Evolutionary conservation across 768 basidiomycete genomes (phyloP), one percentile per base, ranked within the genome.

Genomic region (Suillus spraguei): DNA sequence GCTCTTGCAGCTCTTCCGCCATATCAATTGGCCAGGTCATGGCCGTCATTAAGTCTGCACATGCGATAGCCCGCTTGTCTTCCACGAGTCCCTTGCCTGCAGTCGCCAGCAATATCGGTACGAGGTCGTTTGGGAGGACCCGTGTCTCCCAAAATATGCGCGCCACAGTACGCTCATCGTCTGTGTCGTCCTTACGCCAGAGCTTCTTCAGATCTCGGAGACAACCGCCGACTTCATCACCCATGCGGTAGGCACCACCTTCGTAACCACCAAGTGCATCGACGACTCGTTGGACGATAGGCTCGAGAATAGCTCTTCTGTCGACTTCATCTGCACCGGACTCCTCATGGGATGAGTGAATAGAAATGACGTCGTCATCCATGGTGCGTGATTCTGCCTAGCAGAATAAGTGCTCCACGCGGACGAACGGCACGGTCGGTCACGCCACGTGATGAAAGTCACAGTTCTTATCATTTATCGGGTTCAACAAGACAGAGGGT

Each of bases 1-100:
- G 86, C 71, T 99, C 97, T 69, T 91, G 92, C 66, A 99, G 81
- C 76, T 99, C 97, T 70, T 94, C 92, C 0, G 94, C 92, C 66
- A 99, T 81, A 75, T 99, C 94, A 60, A 99, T 97, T 0, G 97
- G 97, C 97, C 97, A 99, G 1, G 97, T 99, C 92, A 99, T 93
- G 0, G 96, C 95, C 0, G 94, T 92, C 73, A 99, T 89, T 28
- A 99, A 80, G 72, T 99, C 97, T 9, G 88, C 89, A 66, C 89
- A 91, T 0, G 89, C 86, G 33, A 97, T 84, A 0, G 93, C 94
- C 55, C 92, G 82, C 68, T 89, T 91, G 76, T 95, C 92, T 66
- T 94, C 92, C 38, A 91, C 87, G 24, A 81, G 75, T 0, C 92
- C 92, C 59, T 86, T 85, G 13, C 92, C 91, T 1, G 92, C 91